phyloP scores from a whole-genome alignment of 1,139 yeast species.

The Zygosaccharomyces pseudobailii region DNA sequence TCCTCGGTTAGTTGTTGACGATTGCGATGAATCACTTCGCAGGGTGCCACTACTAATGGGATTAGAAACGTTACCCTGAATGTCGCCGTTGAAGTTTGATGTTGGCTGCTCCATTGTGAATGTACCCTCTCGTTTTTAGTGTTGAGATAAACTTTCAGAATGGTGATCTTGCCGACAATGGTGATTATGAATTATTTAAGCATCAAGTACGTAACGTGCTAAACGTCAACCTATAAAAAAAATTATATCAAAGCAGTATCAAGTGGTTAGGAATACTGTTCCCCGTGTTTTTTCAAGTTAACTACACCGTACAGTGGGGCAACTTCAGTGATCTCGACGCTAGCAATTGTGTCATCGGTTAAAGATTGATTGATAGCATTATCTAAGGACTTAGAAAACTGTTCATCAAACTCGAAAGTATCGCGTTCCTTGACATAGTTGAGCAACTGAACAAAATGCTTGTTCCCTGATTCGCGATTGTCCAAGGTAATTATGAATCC shows the following conservation, averaged over 20 bases:
- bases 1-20: not conserved
- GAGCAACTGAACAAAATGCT: constrained; percentile 35
- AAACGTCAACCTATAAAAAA: not conserved
- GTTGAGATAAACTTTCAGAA: too few relatives aligned
- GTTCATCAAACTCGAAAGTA: constrained; percentile 35
- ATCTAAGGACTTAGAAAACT: constrained; percentile 17
- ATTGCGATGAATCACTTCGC: constrained; percentile 1
- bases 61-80: not conserved
- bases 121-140: too few relatives aligned
- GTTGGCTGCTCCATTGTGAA: not conserved
- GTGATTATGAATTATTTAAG: not conserved
- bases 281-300: constrained; percentile 77
- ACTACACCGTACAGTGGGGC: constrained; percentile 62
- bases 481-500: constrained; percentile 47
- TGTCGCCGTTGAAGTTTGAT: not conserved
- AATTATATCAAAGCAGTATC: not conserved
- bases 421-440: constrained; percentile 32
- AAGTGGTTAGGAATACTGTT: constrained; percentile 43
- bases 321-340: constrained; percentile 40
- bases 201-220: not conserved
- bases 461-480: constrained; percentile 30
- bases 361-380: constrained; percentile 20
- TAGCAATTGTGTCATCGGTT: constrained; percentile 24
- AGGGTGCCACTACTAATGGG: not conserved
- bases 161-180: too few relatives aligned